These are phyloP conservation scores for Scheffersomyces segobiensis DNA, from an alignment of 1,139 yeast genomes.

Conservation along the genomic window DNA sequence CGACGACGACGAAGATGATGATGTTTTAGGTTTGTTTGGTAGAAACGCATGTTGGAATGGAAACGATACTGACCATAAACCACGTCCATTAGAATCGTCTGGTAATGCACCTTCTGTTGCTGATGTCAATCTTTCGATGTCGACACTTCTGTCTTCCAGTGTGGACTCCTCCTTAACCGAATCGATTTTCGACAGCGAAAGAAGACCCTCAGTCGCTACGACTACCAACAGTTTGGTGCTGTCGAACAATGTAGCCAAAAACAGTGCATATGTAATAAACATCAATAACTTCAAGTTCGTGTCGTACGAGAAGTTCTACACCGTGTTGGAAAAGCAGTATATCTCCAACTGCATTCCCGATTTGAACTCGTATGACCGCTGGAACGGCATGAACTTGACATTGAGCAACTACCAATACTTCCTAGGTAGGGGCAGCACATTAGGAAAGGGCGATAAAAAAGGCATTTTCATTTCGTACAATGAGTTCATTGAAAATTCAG, in stretches of 20 bases:
- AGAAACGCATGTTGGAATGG: constrained; percentile 10
- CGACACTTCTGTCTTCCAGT: not conserved
- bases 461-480: constrained; percentile 19
- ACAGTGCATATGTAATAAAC: constrained; percentile 5
- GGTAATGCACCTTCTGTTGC: not conserved
- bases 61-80: constrained; percentile 1
- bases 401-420: constrained; percentile 31
- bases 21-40: constrained; percentile 4
- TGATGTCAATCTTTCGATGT: not conserved
- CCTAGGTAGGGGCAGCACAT: constrained; percentile 5
- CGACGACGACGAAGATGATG: constrained; percentile 1
- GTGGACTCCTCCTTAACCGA: not conserved
- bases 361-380: constrained; percentile 41
- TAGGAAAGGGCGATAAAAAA: constrained; percentile 6
- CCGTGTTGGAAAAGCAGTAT: constrained; percentile 35
- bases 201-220: not conserved
- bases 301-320: constrained; percentile 26
- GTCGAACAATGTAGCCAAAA: constrained; percentile 1
- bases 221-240: constrained; percentile 4
- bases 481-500: constrained; percentile 15
- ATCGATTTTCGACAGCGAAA: constrained; percentile 4
- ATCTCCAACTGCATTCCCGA: constrained; percentile 42
- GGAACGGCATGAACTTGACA: constrained; percentile 36
- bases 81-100: not conserved
- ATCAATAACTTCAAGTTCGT: constrained; percentile 21